Conservation (phyloP, 768 basidiomycete species). For the Obba rivulosa region DNA sequence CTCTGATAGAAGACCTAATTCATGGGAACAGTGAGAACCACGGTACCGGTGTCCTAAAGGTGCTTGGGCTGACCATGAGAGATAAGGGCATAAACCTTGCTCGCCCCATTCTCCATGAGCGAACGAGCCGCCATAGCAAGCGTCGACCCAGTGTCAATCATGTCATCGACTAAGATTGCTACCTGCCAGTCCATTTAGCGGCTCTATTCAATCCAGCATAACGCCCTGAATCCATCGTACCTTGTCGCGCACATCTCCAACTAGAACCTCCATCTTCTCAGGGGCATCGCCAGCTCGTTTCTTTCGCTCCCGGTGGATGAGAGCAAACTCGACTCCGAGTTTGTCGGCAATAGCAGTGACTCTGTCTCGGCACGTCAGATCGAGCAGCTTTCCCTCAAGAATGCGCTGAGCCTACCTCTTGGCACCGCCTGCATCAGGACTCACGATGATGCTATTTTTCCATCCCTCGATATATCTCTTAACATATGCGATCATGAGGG, state of each 20-base stretch:
- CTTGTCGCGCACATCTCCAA: conserved; percentile 92
- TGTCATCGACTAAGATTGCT: conserved; percentile 95
- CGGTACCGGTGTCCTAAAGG: conserved; percentile 13
- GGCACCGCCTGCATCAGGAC: conserved; percentile 97
- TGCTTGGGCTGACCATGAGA: conserved; percentile 69
- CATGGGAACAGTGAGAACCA: conserved; percentile 5
- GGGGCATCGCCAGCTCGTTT: conserved; percentile 59
- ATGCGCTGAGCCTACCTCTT: conserved; percentile 66
- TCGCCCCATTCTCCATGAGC: conserved; percentile 87
- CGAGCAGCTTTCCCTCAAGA: background rate
- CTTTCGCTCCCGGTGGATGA: conserved; percentile 89
- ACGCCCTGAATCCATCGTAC: conserved; percentile 28
- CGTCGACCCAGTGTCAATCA: conserved; percentile 96
- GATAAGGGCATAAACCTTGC: conserved; percentile 78
- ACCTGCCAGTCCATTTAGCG: conserved; percentile 39
- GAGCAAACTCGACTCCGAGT: conserved; percentile 89
- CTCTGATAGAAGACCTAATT: conserved; percentile 73
- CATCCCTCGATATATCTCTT: conserved; percentile 82
- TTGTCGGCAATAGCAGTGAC: conserved; percentile 95
- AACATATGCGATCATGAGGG: conserved; percentile 91
- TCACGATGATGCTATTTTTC: conserved; percentile 86
- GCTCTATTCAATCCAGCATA: background rate
- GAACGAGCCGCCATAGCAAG: conserved; percentile 78
- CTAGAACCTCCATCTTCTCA: conserved; percentile 87
- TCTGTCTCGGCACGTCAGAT: conserved; percentile 34